These are phyloP conservation scores for Vaucheria bursata DNA, from an alignment of 352 stramenopile genomes.

Conservation along the genomic window DNA sequence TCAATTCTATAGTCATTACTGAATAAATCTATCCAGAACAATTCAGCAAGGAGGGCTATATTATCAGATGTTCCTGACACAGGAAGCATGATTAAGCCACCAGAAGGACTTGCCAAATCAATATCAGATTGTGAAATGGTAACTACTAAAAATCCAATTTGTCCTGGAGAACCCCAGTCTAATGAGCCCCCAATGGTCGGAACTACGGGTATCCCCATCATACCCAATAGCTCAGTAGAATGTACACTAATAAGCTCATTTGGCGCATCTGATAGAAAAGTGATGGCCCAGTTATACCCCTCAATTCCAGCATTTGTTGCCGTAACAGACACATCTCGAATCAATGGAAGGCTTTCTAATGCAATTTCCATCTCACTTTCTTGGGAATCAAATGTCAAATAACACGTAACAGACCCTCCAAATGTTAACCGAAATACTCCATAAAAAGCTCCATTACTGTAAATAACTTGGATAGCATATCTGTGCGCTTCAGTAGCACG, in stretches of 20 bases:
- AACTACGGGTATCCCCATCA: background rate
- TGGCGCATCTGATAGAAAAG: constrained; percentile 65
- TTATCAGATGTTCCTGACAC: too few relatives aligned
- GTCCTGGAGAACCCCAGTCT: constrained; percentile 22
- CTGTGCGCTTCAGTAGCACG: constrained; percentile 35
- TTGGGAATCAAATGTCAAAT: constrained; percentile 74
- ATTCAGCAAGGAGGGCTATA: too few relatives aligned
- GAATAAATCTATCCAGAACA: too few relatives aligned
- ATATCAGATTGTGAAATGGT: too few relatives aligned
- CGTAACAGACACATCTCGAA: constrained; percentile 61
- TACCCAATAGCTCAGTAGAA: constrained; percentile 27
- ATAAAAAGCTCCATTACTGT: constrained; percentile 40
- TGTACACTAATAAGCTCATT: constrained; percentile 18
- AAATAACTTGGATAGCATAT: constrained; percentile 55
- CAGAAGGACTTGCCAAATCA: too few relatives aligned
- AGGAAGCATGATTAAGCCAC: too few relatives aligned
- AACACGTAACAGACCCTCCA: constrained; percentile 72
- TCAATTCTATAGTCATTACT: too few relatives aligned
- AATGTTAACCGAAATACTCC: constrained; percentile 79
- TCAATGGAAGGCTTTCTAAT: constrained; percentile 71
- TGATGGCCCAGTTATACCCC: constrained; percentile 73
- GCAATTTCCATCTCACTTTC: constrained; percentile 72
- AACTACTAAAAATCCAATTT: constrained; percentile 25
- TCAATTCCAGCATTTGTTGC: constrained; percentile 57
- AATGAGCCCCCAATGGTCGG: background rate